Evolutionary conservation across 345 rosid species (phyloP).

Genomic region (Brassica incana): DNA sequence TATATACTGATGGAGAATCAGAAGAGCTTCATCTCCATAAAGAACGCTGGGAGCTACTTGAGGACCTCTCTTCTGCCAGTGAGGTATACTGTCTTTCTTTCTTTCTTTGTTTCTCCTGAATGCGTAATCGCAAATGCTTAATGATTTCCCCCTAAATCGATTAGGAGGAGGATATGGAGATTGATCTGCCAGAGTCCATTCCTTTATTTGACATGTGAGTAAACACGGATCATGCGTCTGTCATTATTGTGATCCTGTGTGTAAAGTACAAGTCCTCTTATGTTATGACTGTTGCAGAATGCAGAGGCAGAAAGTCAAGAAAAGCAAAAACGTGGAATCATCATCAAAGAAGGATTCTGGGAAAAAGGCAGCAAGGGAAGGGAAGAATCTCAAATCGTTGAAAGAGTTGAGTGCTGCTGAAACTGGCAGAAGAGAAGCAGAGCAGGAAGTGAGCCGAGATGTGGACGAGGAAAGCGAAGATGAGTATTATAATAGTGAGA

Average conservation of each 20-base stretch:
- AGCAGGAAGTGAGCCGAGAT: constrained; percentile 29
- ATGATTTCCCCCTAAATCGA: neutral
- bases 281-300: constrained; percentile 38
- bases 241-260: constrained; percentile 2
- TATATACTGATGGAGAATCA: constrained; percentile 70
- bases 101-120: neutral
- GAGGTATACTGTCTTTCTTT: constrained; percentile 10
- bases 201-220: constrained; percentile 54
- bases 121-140: neutral
- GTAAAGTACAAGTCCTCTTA: constrained; percentile 10
- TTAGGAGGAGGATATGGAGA: constrained; percentile 48
- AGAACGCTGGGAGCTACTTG: constrained; percentile 57
- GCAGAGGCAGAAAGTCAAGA: constrained; percentile 27
- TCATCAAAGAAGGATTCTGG: neutral
- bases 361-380: constrained; percentile 25
- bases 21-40: constrained; percentile 58
- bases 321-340: neutral
- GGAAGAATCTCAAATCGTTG: constrained; percentile 32
- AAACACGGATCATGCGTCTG: neutral
- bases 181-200: constrained; percentile 41
- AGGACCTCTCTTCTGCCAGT: constrained; percentile 23
- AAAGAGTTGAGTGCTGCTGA: constrained; percentile 33
- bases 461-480: constrained; percentile 20
- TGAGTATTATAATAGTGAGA: constrained; percentile 15
- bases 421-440: constrained; percentile 33